Evolutionary conservation across 2,329 filamentous ascomycete genomes (phyloP).

Genomic region (Penicillium decumbens): DNA sequence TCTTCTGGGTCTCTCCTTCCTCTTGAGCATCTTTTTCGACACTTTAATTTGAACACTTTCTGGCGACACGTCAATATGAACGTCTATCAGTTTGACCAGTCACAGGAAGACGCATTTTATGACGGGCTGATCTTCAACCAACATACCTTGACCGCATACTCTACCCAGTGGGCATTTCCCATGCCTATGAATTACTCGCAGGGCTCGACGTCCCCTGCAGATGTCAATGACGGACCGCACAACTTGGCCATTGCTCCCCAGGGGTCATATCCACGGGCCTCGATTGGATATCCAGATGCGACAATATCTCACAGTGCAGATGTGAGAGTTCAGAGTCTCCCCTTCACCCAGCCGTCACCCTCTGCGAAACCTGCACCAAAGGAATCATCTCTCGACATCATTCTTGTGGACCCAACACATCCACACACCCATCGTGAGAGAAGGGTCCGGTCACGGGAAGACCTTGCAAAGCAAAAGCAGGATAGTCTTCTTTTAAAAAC

Average conservation of each 20-base stretch:
- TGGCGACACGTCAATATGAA: neutral
- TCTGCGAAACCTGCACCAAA: neutral
- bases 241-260: neutral
- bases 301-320: neutral
- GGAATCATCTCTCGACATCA: neutral
- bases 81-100: neutral
- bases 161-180: neutral
- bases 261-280: neutral
- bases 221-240: neutral
- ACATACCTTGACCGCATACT: neutral
- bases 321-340: neutral
- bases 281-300: neutral
- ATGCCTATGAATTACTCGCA: neutral
- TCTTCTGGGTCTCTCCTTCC: neutral
- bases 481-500: conserved; percentile 18
- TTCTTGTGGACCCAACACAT: conserved; percentile 18
- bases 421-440: conserved; percentile 5
- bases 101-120: neutral
- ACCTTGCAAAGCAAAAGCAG: conserved; percentile 15
- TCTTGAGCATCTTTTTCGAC: neutral
- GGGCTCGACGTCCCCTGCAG: neutral
- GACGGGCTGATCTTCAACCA: neutral
- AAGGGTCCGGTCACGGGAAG: conserved; percentile 6
- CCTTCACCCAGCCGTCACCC: neutral
- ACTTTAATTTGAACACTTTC: neutral